A percentile compares a stretch with the other conserved stretches of the same genome.
These are phyloP conservation scores for Arthrobotrys sinensis DNA, from an alignment of 2,329 filamentous ascomycete genomes.

Conservation along the genomic window DNA sequence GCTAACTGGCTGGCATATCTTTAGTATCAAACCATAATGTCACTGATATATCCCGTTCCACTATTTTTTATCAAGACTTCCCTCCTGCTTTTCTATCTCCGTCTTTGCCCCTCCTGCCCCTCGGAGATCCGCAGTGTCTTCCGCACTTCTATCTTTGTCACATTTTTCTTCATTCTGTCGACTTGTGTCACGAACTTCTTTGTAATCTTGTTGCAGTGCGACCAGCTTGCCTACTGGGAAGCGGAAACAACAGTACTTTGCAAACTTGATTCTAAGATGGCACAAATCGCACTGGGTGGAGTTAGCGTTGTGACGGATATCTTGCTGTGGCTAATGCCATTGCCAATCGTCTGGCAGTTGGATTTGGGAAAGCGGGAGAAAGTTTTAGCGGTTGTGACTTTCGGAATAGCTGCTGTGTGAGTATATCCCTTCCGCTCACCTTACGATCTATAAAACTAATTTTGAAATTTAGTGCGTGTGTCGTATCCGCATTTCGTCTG, in stretches of 20 bases:
- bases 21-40: slow-evolving; percentile 56
- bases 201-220: slow-evolving; percentile 50
- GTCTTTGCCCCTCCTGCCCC: slow-evolving; percentile 51
- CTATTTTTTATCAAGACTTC: slow-evolving; percentile 55
- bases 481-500: slow-evolving; percentile 52
- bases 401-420: slow-evolving; percentile 57
- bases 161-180: slow-evolving; percentile 54
- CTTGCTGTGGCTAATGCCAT: slow-evolving; percentile 53
- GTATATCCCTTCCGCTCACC: not conserved
- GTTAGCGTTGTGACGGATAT: slow-evolving; percentile 53
- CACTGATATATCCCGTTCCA: slow-evolving; percentile 42
- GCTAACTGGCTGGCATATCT: not conserved
- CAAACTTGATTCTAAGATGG: slow-evolving; percentile 45
- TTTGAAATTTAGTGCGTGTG: slow-evolving; percentile 38
- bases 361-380: slow-evolving; percentile 47
- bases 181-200: slow-evolving; percentile 47
- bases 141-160: slow-evolving; percentile 50
- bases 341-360: slow-evolving; percentile 48
- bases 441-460: not conserved
- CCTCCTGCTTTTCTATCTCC: slow-evolving; percentile 50
- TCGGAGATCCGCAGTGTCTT: slow-evolving; percentile 55
- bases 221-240: slow-evolving; percentile 51
- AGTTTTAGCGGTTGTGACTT: slow-evolving; percentile 51
- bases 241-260: slow-evolving; percentile 36
- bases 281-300: slow-evolving; percentile 40